These are phyloP conservation scores for Oenanthe sinensis DNA, from an alignment of 129 eudicot species.

Conservation along the genomic window DNA sequence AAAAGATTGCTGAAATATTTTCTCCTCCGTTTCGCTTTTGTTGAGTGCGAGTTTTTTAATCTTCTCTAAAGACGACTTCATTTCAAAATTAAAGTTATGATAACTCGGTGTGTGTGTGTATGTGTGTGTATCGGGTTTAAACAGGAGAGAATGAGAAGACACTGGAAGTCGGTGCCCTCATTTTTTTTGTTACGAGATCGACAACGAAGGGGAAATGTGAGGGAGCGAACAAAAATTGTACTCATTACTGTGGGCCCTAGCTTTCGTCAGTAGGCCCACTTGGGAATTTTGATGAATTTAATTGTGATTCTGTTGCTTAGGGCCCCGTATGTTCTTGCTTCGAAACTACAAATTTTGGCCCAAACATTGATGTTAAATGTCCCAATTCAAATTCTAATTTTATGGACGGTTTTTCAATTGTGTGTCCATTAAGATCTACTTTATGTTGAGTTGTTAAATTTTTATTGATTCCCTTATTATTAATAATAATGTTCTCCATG, in stretches of 20 bases:
- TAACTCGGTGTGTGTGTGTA: neutral
- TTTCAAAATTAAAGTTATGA: conserved; percentile 13
- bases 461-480: too few relatives aligned
- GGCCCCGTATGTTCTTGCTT: neutral
- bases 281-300: neutral
- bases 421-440: too few relatives aligned
- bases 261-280: neutral
- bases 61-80: conserved; percentile 72
- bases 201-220: neutral
- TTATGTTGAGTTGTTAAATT: too few relatives aligned
- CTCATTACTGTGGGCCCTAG: neutral
- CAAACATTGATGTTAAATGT: too few relatives aligned
- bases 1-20: conserved; percentile 37
- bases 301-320: neutral
- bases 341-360: too few relatives aligned
- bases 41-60: conserved; percentile 56
- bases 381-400: too few relatives aligned
- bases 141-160: neutral
- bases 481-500: too few relatives aligned
- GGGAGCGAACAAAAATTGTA: neutral
- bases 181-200: neutral
- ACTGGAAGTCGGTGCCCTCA: neutral
- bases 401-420: too few relatives aligned
- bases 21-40: conserved; percentile 44
- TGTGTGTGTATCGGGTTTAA: neutral